These are phyloP conservation scores for Immersiporthe knoxdaviesiana DNA, from an alignment of 2,329 filamentous ascomycete genomes.

Conservation along the genomic window DNA sequence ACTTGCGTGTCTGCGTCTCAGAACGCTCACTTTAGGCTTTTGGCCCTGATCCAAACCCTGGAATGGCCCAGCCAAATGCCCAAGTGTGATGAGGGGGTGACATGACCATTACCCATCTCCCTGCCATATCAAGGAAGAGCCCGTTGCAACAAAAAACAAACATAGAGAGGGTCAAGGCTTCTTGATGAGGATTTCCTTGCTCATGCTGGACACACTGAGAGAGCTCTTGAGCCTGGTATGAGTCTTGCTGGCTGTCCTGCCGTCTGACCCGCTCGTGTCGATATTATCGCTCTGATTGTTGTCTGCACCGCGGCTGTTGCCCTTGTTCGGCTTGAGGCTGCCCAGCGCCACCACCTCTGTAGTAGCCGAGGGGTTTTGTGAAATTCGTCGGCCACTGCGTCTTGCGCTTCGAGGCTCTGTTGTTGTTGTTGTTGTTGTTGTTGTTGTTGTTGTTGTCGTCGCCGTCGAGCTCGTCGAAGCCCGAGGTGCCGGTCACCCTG, in stretches of 20 bases:
- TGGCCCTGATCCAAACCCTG: not conserved
- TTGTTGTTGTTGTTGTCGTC: not conserved
- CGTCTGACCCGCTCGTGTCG: not conserved
- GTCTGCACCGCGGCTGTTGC: not conserved
- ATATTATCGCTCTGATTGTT: not conserved
- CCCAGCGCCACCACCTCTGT: not conserved
- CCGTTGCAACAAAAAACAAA: not conserved
- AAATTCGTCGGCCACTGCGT: not conserved
- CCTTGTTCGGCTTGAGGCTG: not conserved
- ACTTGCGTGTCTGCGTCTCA: not conserved
- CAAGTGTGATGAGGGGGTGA: too few species aligned
- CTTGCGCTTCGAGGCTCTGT: not conserved
- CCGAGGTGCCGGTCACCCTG: conserved; percentile 21
- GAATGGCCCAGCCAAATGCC: not conserved
- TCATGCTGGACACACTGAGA: not conserved
- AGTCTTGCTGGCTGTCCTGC: not conserved
- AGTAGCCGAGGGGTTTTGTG: not conserved
- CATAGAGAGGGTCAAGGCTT: not conserved
- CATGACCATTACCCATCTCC: not conserved
- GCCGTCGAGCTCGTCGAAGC: not conserved
- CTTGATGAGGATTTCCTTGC: not conserved
- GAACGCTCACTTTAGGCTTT: not conserved
- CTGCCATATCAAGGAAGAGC: not conserved
- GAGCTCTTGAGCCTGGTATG: conserved; percentile 4
- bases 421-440: not conserved